Base-by-base conservation (phyloP, 768 basidiomycete genomes). In the Chlorophyllum brunneum region DNA sequence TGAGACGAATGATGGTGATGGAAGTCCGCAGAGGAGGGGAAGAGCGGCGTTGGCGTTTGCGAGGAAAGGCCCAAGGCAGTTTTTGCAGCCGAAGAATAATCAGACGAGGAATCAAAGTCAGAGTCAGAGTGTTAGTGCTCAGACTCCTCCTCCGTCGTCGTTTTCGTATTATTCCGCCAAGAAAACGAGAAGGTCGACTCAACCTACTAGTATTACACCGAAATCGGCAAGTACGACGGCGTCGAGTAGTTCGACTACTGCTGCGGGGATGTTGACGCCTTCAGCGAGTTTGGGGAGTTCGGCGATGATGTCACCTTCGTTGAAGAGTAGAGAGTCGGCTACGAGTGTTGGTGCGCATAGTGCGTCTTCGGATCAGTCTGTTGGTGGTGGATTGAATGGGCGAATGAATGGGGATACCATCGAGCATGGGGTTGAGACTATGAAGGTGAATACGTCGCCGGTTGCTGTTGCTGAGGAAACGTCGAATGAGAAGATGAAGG, bases 261-360 rank as follows among this genome's bases (percentile, higher is more conserved):
- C 62, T 47, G 69, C 72, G 29, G 81, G 82, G 18, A 61, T 85
- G 54, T 66, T 86, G 45, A 80, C 83, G 1, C 82, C 88, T 1
- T 83, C 88, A 0, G 71, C 79, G n/a, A 85, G 86, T 5, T 68
- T 69, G 24, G 74, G 72, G 10, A 72, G 75, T 16, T 56, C 55
- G 56, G 70, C 72, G 9, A 58, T 69, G 23, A 66, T 75, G 48
- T 76, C 85, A 13, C 88, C 83, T 16, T 91, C 89, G 9, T 70
- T 92, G 56, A 88, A 82, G 65, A 89, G 88, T 37, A 91, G 88
- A 66, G 84, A 89, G 61, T 90, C 88, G 0, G 84, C 84, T 5
- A 70, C 77, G 38, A 92, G 90, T 1, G 81, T 91, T 41, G 85
- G 85, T 26, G 78, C 80, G 15, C 80, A 77, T 50, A 87, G 86